Evolutionary conservation across 305 asterid species (phyloP).

Genomic region (Fraxinus sp.): DNA sequence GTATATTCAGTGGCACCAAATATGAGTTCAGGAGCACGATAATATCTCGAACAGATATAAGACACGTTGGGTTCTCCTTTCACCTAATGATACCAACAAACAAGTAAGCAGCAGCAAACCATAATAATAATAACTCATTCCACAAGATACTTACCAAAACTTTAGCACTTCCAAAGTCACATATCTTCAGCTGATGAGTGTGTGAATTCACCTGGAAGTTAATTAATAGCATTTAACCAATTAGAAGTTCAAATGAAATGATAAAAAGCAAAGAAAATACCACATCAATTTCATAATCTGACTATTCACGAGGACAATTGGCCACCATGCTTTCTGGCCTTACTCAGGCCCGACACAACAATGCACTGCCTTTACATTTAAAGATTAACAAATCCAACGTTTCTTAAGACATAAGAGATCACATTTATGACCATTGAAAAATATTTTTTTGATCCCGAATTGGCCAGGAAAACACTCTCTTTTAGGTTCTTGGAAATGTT

Average conservation of each 20-base stretch:
- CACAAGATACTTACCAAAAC: conserved; percentile 68
- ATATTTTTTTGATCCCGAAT: not conserved
- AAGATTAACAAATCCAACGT: not conserved
- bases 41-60: conserved; percentile 90
- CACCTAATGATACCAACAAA: conserved; percentile 51
- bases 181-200: conserved; percentile 91
- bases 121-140: conserved; percentile 24
- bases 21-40: conserved; percentile 98
- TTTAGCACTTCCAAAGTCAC: conserved; percentile 99
- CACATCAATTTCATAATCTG: conserved; percentile 10
- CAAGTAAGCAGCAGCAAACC: conserved; percentile 28
- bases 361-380: not conserved
- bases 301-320: not conserved
- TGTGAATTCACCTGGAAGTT: conserved; percentile 92
- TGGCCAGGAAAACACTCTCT: not conserved
- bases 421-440: not conserved
- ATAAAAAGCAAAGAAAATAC: conserved; percentile 8
- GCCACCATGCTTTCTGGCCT: not conserved
- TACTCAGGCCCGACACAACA: not conserved
- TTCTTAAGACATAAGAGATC: not conserved
- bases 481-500: not conserved
- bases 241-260: conserved; percentile 15
- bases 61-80: conserved; percentile 98
- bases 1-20: conserved; percentile 97
- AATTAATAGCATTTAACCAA: conserved; percentile 25